Evolutionary conservation across 345 rosid genomes (phyloP), one percentile per base, ranked within the genome.

Genomic region (Linum lewisii): DNA sequence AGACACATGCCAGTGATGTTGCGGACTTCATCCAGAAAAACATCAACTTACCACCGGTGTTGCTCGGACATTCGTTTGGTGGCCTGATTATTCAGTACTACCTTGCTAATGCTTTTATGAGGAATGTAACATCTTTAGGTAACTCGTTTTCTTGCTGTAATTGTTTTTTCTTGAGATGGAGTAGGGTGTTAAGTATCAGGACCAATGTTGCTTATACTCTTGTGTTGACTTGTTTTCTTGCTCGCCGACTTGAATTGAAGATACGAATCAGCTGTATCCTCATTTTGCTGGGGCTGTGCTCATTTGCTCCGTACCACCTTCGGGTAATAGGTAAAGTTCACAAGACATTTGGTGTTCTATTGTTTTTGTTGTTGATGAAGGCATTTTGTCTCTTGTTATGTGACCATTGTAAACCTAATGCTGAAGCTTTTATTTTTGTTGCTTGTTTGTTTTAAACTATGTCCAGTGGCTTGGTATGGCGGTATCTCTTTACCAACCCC

Each of bases 41-140:
- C 36, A 76, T 88, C 64, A 59, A 57, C 54, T 53, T 29, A 49
- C 88, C 81, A 9, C 96, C 98, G 5, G 83, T 86, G 21, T 77
- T 88, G 69, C 73, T 88, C 60, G 96, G 96, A 6, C 98, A 91
- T 70, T 91, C 98, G 53, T 88, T 88, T 64, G 98, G 96, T 68
- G 98, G 95, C 66, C 82, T 88, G 24, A 81, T 86, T 59, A 81
- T 88, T 69, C 95, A 91, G 63, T 81, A 75, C 63, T 88, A 86
- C 74, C 70, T 91, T 62, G 84, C 96, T 58, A 78, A 74, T 42
- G 76, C 81, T n/a, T n/a, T n/a, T n/a, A n/a, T n/a, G 22, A 64
- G 71, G 64, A 78, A 70, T 57, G 60, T 62, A 54, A 67, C 60
- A 24, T 13, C 23, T 6, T 57, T 57, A 66, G 87, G 89, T 87